These are phyloP conservation scores for Millerozyma miso DNA, from an alignment of 805 yeast species.

Conservation along the genomic window DNA sequence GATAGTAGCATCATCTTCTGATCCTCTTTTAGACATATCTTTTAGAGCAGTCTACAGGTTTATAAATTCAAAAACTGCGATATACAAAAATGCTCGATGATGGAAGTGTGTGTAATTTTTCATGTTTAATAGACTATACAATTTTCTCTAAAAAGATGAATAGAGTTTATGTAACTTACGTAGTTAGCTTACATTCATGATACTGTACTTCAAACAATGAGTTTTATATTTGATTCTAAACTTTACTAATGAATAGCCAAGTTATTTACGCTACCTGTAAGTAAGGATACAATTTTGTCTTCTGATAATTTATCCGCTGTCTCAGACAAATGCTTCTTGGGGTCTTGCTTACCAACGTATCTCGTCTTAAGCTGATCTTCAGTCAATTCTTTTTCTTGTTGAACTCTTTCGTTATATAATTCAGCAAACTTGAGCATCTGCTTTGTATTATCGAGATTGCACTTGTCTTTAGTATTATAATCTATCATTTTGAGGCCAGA, in stretches of 20 bases:
- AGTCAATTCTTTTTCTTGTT: constrained; percentile 84
- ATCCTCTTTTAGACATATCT: neutral
- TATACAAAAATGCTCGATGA: too few species aligned
- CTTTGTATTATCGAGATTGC: constrained; percentile 67
- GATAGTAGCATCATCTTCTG: neutral
- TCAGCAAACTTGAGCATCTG: constrained; percentile 86
- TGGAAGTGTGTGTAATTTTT: too few species aligned
- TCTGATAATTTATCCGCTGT: constrained; percentile 84
- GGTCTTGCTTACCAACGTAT: constrained; percentile 98
- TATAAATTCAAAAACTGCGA: too few species aligned
- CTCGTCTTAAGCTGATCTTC: constrained; percentile 91
- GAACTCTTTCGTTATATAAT: constrained; percentile 82
- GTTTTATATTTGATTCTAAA: neutral
- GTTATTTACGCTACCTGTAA: constrained; percentile 86
- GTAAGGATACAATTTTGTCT: constrained; percentile 80
- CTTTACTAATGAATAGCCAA: constrained; percentile 71
- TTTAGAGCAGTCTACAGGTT: neutral
- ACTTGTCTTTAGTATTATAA: constrained; percentile 71
- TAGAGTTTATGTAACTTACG: too few species aligned
- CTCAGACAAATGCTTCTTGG: constrained; percentile 92
- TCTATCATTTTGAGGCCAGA: constrained; percentile 78
- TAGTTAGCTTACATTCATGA: too few species aligned
- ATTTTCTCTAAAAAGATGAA: too few species aligned
- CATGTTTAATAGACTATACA: too few species aligned
- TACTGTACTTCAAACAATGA: neutral